Conservation (phyloP, 1,284 basidiomycete species). For the Lentinula novae-zelandiae region DNA sequence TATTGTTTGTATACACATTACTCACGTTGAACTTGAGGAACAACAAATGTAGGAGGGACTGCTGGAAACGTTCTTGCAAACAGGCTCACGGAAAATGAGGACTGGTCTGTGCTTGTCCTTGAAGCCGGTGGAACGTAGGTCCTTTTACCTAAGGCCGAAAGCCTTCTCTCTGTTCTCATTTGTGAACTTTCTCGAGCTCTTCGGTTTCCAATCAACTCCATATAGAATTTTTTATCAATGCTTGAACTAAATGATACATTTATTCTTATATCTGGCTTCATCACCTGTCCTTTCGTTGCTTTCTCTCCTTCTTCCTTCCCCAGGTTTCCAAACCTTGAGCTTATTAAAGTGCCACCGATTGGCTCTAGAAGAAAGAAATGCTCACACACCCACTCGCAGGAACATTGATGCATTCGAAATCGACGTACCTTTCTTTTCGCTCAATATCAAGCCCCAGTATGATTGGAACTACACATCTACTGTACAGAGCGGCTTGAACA, state of each 20-base stretch:
- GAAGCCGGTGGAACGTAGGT: slow-evolving; percentile 19
- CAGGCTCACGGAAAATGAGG: slow-evolving; percentile 19
- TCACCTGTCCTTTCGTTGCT: background rate
- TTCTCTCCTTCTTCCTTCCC: no score
- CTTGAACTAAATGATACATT: background rate
- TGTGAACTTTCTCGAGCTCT: background rate
- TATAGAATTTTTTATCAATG: background rate
- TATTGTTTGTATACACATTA: no score
- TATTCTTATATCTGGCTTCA: background rate
- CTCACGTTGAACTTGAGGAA: background rate
- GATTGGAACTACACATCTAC: slow-evolving; percentile 36
- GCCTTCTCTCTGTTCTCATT: background rate
- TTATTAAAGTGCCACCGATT: no score
- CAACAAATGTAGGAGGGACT: slow-evolving; percentile 23
- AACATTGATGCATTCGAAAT: slow-evolving; percentile 1
- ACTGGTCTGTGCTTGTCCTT: slow-evolving; percentile 18
- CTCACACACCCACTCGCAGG: background rate
- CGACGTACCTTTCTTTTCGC: slow-evolving; percentile 22
- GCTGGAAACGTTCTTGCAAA: slow-evolving; percentile 21
- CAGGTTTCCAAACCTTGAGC: no score
- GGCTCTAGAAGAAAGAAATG: no score
- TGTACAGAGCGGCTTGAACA: slow-evolving; percentile 27
- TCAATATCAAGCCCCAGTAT: slow-evolving; percentile 11
- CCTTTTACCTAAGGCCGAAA: background rate
- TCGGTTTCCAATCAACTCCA: background rate